Evolutionary conservation across 177 flowering plant genomes (phyloP), one percentile per base, ranked within the genome.

Genomic region (Vitis hybrid): DNA sequence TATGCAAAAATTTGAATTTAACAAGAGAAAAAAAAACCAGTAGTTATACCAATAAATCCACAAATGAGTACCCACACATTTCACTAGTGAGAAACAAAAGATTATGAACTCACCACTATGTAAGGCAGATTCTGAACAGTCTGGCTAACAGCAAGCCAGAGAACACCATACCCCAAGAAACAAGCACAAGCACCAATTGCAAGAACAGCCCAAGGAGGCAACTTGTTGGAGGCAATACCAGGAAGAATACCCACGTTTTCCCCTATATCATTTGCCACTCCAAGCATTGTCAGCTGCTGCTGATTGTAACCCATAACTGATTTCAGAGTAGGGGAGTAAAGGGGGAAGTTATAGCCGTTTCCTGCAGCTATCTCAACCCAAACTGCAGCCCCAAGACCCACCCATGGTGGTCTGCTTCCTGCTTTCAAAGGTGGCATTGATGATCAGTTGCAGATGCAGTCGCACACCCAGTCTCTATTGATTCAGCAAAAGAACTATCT

Each of bases 131-230:
- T 63, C 11, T 2, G 3, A 59, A 89, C 79, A 30, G 90, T 87
- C 52, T 77, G 78, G 62, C 74, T 83, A 46, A 89, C 71, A 63
- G 90, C 83, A 51, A 91, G 89, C 94, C 93, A 91, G 32, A 89
- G 70, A 72, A 88, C 83, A 15, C 97, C 94, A 81, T 87, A 91
- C 2, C 97, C 94, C 35, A 89, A 70, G 70, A 89, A 89, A 58
- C 86, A 88, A 59, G 74, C 51, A 24, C 81, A 16, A 60, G 78
- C 54, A 11, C 94, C 97, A 32, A 86, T 75, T 13, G 72, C 55
- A 10, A 89, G 85, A 51, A 91, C 60, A 65, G 74, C 70, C 94
- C 94, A 89, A 52, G 93, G 88, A 11, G 92, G 97, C 65, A 87
- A 78, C 79, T 81, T 87, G 81, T 91, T 89, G 76, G 87, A 86